Percentiles rank a stretch among this genome's conserved stretches.
These are phyloP conservation scores for Phaeosphaeria sp. DNA, from an alignment of 2,329 filamentous ascomycete species.

Conservation along the genomic window DNA sequence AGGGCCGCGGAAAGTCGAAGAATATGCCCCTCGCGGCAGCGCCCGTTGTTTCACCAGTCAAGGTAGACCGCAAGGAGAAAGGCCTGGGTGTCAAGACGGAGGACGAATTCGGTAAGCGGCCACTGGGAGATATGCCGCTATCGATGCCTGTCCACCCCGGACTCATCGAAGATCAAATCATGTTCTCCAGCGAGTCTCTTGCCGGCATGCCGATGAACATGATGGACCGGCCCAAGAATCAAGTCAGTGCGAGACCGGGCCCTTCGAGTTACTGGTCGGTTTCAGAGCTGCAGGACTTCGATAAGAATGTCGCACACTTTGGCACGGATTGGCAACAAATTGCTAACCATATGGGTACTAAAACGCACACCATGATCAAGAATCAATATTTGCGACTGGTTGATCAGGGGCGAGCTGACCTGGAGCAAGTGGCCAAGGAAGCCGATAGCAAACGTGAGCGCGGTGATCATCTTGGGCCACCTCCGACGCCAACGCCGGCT, in stretches of 20 bases:
- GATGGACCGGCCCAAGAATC: conserved; percentile 43
- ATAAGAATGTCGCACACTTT: conserved; percentile 73
- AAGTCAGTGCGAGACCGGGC: conserved; percentile 58
- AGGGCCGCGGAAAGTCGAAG: conserved; percentile 50
- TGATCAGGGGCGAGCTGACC: conserved; percentile 51
- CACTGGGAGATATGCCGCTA: conserved; percentile 36
- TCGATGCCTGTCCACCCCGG: conserved; percentile 31
- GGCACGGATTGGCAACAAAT: conserved; percentile 81
- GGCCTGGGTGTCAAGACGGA: conserved; percentile 40
- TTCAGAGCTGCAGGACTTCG: conserved; percentile 79
- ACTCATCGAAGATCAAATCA: conserved; percentile 35
- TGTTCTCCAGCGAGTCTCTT: conserved; percentile 28
- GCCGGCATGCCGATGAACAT: conserved; percentile 32
- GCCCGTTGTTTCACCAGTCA: conserved; percentile 43
- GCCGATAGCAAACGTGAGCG: conserved; percentile 51
- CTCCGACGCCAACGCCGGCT: conserved; percentile 57
- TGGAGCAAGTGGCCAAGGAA: conserved; percentile 50
- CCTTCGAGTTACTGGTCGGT: conserved; percentile 89
- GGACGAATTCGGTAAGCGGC: conserved; percentile 38
- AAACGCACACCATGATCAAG: conserved; percentile 81
- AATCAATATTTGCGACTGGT: conserved; percentile 58
- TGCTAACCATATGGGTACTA: conserved; percentile 79
- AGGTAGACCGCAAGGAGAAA: conserved; percentile 43
- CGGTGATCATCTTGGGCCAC: conserved; percentile 56
- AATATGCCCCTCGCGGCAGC: conserved; percentile 50